Evolutionary conservation across 495 filamentous ascomycete species (phyloP), one percentile per base, ranked within the genome.

Genomic region (Xylaria grammica): DNA sequence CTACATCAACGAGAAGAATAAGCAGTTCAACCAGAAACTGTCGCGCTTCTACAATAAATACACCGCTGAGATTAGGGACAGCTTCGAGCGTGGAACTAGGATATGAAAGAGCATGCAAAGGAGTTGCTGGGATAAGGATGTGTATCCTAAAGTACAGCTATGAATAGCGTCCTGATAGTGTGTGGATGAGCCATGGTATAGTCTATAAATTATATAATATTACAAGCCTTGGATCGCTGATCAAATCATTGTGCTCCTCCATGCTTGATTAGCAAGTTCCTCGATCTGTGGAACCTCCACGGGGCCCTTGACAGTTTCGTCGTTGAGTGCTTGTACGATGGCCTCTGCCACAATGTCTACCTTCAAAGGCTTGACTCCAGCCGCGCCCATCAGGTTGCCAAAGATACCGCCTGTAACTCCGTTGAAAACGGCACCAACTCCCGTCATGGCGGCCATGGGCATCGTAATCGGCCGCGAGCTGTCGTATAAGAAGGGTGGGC

Each of bases 1-100:
- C 10, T 98, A 96, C 78, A 99, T 99, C 84, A 99, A 99, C 77
- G 93, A 97, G 77, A 97, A 98, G 90, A 96, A 96, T 82, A 96
- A 96, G 82, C 92, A 97, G 81, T 98, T 99, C 81, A 99, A 99
- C 85, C 90, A 95, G 80, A 98, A 98, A 79, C 78, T 99, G 78
- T 82, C 88, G 53, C 85, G 96, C 69, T 98, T 97, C 76, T 99
- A 99, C 77, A 94, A 98, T 81, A 97, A 97, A 86, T 99, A 99
- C 77, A 99, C 95, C 38, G 89, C 90, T 42, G 96, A 98, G 75
- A 99, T 99, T 74, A 83, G 95, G 74, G 95, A 98, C 74, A 96
- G 91, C 75, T 98, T 99, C 76, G 95, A 99, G 84, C 90, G 95
- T 52, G 95, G 95, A 26, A 99, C 95, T 19, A 91, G 91, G 84